Percentiles rank a stretch among this genome's conserved stretches.
Conservation (phyloP, 2,329 filamentous ascomycete species). For the Chlorencoelia australis region DNA sequence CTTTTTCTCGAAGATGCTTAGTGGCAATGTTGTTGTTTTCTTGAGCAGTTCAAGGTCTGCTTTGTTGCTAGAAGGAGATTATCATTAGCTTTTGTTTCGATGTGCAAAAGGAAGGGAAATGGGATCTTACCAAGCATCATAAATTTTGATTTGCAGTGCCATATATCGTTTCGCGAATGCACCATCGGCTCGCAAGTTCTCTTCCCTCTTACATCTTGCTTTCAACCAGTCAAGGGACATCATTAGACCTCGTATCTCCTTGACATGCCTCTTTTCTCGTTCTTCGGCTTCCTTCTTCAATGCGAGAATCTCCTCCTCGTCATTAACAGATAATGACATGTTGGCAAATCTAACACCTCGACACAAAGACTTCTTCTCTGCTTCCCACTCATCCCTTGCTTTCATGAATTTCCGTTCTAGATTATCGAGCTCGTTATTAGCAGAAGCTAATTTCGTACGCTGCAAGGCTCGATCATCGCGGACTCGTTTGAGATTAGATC, state of each 20-base stretch:
- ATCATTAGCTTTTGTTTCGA: conserved; percentile 10
- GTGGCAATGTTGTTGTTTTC: conserved; percentile 58
- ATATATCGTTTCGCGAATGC: conserved; percentile 84
- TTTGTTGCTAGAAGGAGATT: conserved; percentile 60
- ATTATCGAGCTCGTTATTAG: conserved; percentile 17
- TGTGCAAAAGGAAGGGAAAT: conserved; percentile 2
- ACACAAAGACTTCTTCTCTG: conserved; percentile 33
- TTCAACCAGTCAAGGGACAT: conserved; percentile 90
- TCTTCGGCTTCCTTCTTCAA: conserved; percentile 27
- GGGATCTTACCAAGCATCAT: conserved; percentile 74
- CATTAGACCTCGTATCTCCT: conserved; percentile 70
- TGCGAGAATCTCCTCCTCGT: conserved; percentile 30
- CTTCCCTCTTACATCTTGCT: conserved; percentile 70
- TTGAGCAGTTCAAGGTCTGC: conserved; percentile 79
- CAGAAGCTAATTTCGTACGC: conserved; percentile 14
- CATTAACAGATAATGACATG: conserved; percentile 28
- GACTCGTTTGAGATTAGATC: conserved; percentile 58
- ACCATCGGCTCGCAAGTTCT: conserved; percentile 67
- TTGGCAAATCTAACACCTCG: conserved; percentile 31
- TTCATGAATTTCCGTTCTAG: conserved; percentile 31
- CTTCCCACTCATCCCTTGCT: conserved; percentile 34
- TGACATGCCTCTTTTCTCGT: conserved; percentile 54
- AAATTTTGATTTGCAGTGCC: conserved; percentile 67
- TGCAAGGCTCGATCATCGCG: conserved; percentile 51
- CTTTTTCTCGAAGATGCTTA: conserved; percentile 1